A percentile compares a stretch with the other conserved stretches of the same genome.
Evolutionary conservation across 2,329 filamentous ascomycete genomes (phyloP).

Genomic region (Dryadomyces quercus-mongolicae): DNA sequence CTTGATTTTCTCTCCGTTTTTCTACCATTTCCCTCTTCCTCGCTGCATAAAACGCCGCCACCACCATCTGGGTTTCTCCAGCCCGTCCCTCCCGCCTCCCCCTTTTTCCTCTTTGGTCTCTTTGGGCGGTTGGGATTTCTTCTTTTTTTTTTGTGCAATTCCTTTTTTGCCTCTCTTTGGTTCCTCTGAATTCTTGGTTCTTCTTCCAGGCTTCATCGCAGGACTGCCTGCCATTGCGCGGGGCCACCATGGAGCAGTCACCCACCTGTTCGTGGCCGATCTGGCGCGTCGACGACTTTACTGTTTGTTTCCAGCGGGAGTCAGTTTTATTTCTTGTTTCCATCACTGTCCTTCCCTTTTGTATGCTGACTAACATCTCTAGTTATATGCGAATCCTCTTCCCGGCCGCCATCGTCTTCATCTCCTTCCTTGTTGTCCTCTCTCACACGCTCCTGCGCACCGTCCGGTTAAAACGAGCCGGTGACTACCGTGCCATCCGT

Average conservation of each 20-base stretch:
- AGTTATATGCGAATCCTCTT: constrained; percentile 74
- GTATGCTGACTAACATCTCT: neutral
- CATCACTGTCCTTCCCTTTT: neutral
- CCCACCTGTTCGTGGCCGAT: constrained; percentile 44
- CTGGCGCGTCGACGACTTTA: constrained; percentile 54
- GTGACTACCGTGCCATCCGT: constrained; percentile 6
- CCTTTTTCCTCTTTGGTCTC: neutral
- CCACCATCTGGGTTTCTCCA: neutral
- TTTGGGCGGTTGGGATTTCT: too few relatives aligned
- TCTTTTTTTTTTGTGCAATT: neutral
- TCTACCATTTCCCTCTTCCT: neutral
- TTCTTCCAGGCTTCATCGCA: neutral
- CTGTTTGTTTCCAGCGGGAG: constrained; percentile 53
- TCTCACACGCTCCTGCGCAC: constrained; percentile 43
- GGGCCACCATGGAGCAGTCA: constrained; percentile 33
- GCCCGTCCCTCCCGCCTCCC: neutral
- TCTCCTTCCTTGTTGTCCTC: constrained; percentile 58
- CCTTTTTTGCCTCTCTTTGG: neutral
- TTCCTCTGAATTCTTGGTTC: neutral
- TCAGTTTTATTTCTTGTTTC: constrained; percentile 29
- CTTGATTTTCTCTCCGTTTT: neutral
- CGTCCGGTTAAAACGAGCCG: constrained; percentile 33
- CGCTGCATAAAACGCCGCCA: too few relatives aligned
- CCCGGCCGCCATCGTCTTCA: constrained; percentile 56
- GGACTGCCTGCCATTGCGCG: constrained; percentile 4